Percentiles rank a stretch among this genome's conserved stretches.
Evolutionary conservation across 495 filamentous ascomycete genomes (phyloP).

Genomic region (Evernia prunastri): DNA sequence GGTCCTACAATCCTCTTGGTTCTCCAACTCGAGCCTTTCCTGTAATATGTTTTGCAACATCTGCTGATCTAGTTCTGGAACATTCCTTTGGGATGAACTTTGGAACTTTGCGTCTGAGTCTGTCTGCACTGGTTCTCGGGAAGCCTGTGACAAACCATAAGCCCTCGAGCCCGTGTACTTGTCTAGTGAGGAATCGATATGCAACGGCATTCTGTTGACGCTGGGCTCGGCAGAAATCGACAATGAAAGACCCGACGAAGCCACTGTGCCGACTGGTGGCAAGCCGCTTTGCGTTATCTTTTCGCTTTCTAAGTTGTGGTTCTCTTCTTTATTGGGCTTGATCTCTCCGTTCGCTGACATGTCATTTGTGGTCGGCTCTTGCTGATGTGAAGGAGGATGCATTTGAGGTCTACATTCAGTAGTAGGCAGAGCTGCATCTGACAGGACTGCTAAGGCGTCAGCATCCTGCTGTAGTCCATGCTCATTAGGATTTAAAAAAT

Average conservation of each 20-base stretch:
- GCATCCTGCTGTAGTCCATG: neutral
- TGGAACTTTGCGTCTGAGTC: neutral
- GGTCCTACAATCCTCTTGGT: neutral
- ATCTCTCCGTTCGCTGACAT: neutral
- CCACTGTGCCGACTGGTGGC: neutral
- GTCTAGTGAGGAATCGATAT: neutral
- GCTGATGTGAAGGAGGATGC: conserved; percentile 1
- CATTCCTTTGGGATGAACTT: neutral
- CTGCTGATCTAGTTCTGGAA: neutral
- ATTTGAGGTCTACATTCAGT: neutral
- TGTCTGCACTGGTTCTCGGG: neutral
- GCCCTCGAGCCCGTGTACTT: neutral
- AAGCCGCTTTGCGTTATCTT: neutral
- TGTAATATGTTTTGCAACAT: neutral
- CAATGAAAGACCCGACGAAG: neutral
- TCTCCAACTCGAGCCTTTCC: neutral
- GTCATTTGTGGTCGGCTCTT: neutral
- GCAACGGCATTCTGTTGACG: neutral
- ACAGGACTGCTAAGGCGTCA: neutral
- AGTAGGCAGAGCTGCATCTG: neutral
- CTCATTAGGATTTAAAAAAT: neutral
- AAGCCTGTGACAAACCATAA: neutral
- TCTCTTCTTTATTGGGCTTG: neutral
- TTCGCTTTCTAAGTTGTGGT: neutral
- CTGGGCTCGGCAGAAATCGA: neutral